Conservation (phyloP, 148 eudicot genomes). For the Arctostaphylos glauca region DNA sequence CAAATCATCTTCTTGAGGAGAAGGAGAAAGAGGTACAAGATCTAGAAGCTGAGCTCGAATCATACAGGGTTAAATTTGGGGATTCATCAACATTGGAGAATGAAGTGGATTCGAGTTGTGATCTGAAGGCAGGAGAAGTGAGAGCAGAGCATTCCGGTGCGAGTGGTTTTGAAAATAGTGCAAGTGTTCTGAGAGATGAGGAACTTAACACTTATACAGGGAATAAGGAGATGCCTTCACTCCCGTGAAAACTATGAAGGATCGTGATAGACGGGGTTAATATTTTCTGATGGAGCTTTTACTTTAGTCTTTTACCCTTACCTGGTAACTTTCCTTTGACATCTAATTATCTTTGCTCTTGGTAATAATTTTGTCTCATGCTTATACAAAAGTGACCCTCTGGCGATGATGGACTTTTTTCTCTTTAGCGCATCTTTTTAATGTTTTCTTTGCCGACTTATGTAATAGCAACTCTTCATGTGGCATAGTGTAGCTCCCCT, state of each 20-base stretch:
- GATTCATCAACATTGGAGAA: slow-evolving; percentile 27
- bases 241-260: slow-evolving; percentile 39
- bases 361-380: not conserved
- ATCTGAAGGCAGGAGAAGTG: slow-evolving; percentile 14
- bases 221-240: slow-evolving; percentile 43
- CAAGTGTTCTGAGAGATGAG: slow-evolving; percentile 23
- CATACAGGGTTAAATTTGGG: slow-evolving; percentile 39
- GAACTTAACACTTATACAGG: slow-evolving; percentile 37
- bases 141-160: slow-evolving; percentile 20
- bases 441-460: no score
- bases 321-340: slow-evolving; percentile 18
- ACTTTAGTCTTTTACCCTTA: not conserved
- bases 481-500: not conserved
- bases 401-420: not conserved
- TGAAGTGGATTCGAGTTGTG: slow-evolving; percentile 28
- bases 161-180: slow-evolving; percentile 13
- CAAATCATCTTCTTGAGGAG: slow-evolving; percentile 62
- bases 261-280: slow-evolving; percentile 30
- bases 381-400: not conserved
- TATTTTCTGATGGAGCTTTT: slow-evolving; percentile 8
- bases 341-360: not conserved
- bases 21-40: slow-evolving; percentile 82
- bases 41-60: slow-evolving; percentile 71
- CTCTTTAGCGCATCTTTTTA: not conserved
- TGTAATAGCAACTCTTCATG: not conserved